Conservation (phyloP, 2,329 filamentous ascomycete genomes). For the Trichoderma sp. region DNA sequence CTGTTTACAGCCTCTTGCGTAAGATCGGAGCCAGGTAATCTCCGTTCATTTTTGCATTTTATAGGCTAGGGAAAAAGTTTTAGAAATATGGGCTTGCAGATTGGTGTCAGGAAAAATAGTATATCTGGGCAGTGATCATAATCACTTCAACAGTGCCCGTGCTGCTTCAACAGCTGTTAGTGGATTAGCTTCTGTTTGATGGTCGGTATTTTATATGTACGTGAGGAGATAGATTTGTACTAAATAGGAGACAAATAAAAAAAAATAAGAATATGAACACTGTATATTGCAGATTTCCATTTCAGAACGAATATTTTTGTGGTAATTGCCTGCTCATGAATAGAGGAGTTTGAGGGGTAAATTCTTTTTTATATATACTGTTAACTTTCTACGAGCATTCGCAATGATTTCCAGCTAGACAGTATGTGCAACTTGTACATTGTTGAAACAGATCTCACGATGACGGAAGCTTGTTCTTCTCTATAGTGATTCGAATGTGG, state of each 20-base stretch:
- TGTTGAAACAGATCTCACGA: neutral
- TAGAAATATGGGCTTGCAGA: neutral
- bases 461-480: neutral
- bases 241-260: neutral
- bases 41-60: neutral
- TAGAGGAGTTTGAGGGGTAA: neutral
- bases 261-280: neutral
- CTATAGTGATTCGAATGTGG: neutral
- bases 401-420: neutral
- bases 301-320: neutral
- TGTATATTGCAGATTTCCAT: neutral
- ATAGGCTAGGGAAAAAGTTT: neutral
- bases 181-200: neutral
- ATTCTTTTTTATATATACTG: neutral
- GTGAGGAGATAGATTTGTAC: neutral
- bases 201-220: neutral
- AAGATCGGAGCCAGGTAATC: neutral
- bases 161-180: neutral
- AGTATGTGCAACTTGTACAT: neutral
- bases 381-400: neutral
- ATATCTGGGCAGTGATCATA: constrained; percentile 12
- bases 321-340: neutral
- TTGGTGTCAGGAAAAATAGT: constrained; percentile 8
- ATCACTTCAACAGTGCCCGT: constrained; percentile 17
- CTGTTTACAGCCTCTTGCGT: neutral